These are phyloP conservation scores for Pistacia integerrima DNA, from an alignment of 345 rosid genomes.

Conservation along the genomic window DNA sequence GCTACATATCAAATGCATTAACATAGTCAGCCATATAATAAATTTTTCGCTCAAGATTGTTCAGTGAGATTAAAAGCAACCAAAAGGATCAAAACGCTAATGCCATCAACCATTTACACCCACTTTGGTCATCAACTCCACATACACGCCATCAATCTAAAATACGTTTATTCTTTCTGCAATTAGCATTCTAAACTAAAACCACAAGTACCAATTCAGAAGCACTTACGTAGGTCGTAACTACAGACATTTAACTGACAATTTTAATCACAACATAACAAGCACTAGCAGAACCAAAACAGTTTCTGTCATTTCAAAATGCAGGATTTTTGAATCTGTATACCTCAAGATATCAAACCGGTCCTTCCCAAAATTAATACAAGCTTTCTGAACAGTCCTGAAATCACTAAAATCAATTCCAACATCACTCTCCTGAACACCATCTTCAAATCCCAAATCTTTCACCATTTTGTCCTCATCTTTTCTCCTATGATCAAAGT, in stretches of 20 bases:
- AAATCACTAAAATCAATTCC: conserved; percentile 68
- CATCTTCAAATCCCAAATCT: conserved; percentile 55
- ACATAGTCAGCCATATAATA: not conserved
- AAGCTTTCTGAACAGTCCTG: conserved; percentile 78
- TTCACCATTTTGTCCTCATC: conserved; percentile 66
- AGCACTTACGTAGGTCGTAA: not conserved
- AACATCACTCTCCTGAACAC: conserved; percentile 29
- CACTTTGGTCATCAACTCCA: not conserved
- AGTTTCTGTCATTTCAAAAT: not conserved
- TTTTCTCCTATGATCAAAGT: conserved; percentile 80
- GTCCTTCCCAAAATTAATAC: conserved; percentile 89
- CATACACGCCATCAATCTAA: not conserved
- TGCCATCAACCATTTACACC: no score
- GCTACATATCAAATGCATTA: not conserved
- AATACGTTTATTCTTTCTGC: not conserved
- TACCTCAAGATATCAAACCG: conserved; percentile 97
- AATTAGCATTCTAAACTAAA: not conserved
- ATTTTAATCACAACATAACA: not conserved
- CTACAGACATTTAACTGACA: not conserved
- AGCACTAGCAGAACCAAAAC: not conserved
- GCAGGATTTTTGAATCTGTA: conserved; percentile 10
- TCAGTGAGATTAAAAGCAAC: not conserved
- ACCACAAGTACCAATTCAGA: not conserved
- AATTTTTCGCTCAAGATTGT: not conserved
- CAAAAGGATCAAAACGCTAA: no score